phyloP scores from a whole-genome alignment of 225 moss, liverwort and hornwort species.

The Antitrichia curtipendula region DNA sequence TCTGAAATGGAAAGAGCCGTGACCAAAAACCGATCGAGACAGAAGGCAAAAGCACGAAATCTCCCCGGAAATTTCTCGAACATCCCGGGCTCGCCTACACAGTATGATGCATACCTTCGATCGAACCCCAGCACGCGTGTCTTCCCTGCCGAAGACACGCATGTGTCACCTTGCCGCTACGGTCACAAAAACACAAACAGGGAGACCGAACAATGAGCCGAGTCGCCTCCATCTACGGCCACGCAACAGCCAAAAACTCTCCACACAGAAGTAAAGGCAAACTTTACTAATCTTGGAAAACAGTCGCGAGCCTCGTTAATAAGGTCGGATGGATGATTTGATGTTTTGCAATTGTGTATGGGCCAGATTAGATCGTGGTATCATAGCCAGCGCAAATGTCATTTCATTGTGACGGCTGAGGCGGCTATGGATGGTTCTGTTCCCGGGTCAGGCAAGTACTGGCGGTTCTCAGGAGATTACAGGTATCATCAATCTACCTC shows the following conservation, averaged over 20 bases:
- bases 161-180: background rate
- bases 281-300: background rate
- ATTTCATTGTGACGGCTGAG: background rate
- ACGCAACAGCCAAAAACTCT: background rate
- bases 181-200: background rate
- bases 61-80: background rate
- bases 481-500: background rate
- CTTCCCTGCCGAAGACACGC: background rate
- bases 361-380: too few species aligned
- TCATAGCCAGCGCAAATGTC: background rate
- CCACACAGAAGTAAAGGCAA: background rate
- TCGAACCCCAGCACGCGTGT: background rate
- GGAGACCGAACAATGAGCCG: background rate
- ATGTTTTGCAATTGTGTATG: too few species aligned
- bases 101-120: background rate
- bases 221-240: background rate
- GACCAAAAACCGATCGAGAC: background rate
- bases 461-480: background rate
- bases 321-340: too few species aligned
- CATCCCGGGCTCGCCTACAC: background rate
- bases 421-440: too few species aligned
- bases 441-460: background rate
- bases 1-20: background rate
- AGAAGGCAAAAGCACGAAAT: background rate
- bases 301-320: background rate